These are phyloP conservation scores for Withania somnifera DNA, from an alignment of 305 asterid species.

Conservation along the genomic window DNA sequence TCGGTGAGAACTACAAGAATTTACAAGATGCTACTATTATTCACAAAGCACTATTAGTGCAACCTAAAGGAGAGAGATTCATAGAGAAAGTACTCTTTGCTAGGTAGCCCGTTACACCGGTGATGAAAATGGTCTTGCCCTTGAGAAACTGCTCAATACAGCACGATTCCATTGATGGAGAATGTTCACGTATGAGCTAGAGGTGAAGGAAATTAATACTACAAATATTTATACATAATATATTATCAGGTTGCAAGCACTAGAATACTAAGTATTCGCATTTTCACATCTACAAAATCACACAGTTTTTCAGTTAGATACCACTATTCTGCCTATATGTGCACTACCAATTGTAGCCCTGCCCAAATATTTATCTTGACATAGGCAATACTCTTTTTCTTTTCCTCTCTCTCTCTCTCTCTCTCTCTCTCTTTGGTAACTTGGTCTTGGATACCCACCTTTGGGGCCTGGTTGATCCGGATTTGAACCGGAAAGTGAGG, in stretches of 20 bases:
- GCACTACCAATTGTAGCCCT: not conserved
- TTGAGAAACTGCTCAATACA: not conserved
- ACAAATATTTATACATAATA: not conserved
- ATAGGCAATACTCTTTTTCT: not conserved
- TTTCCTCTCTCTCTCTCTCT: not conserved
- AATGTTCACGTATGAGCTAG: not conserved
- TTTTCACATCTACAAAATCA: not conserved
- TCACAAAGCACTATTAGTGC: not conserved
- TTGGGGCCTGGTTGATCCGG: not conserved
- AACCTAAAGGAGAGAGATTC: not conserved
- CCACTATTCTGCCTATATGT: not conserved
- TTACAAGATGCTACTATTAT: not conserved
- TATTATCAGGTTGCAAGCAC: not conserved
- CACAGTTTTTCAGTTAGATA: not conserved
- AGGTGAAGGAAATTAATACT: too few species aligned
- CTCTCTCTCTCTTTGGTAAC: too few species aligned
- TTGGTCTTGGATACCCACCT: not conserved
- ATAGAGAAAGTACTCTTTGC: not conserved
- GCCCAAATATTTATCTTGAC: not conserved
- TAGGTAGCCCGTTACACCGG: not conserved
- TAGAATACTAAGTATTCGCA: not conserved
- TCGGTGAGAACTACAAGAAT: conserved; percentile 29
- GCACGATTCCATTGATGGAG: not conserved
- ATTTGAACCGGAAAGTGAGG: not conserved
- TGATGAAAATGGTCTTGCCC: conserved; percentile 1